Evolutionary conservation across 2,329 filamentous ascomycete species (phyloP), one percentile per base, ranked within the genome.

Genomic region (Aspergillus sp.): DNA sequence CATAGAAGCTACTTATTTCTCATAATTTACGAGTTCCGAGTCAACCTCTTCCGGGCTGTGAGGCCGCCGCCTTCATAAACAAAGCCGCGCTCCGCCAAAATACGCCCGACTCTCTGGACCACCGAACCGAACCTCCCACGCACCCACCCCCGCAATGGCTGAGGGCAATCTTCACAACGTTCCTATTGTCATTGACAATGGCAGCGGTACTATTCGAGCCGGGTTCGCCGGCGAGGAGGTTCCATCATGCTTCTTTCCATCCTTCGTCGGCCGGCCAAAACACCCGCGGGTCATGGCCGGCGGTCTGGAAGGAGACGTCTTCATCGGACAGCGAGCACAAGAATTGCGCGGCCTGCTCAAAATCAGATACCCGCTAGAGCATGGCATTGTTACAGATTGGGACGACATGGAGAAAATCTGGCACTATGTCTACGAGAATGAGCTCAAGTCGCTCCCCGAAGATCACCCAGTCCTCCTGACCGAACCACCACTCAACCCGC

Each of bases 351-450:
- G 95, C 3, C 82, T 99, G 64, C 85, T 99, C 70, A 99, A 98
- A 85, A 97, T 99, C 71, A 86, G 89, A 68, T 98, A 98, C 76
- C 95, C 95, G 49, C 82, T 99, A 59, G 95, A 98, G 81, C 95
- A 99, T 77, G 95, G 95, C 70, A 96, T 99, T 72, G 95, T 99
- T 66, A 99, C 95, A 69, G 93, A 99, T 79, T 99, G 95, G 95
- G 95, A 98, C 76, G 95, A 99, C 75, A 99, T 99, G 95, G 95
- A 99, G 83, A 89, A 92, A 81, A 99, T 99, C 80, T 99, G 95
- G 95, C 91, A 96, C 72, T 95, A 96, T 74, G 93, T 99, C 57
- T 99, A 98, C 77, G 91, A 91, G 61, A 94, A 97, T 74, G 95
- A 96, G 66, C 79, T 99, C 72, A 98, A 97, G 83, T 97, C 94